Evolutionary conservation across 495 filamentous ascomycete genomes (phyloP).

Genomic region (Venustampulla echinocandica): DNA sequence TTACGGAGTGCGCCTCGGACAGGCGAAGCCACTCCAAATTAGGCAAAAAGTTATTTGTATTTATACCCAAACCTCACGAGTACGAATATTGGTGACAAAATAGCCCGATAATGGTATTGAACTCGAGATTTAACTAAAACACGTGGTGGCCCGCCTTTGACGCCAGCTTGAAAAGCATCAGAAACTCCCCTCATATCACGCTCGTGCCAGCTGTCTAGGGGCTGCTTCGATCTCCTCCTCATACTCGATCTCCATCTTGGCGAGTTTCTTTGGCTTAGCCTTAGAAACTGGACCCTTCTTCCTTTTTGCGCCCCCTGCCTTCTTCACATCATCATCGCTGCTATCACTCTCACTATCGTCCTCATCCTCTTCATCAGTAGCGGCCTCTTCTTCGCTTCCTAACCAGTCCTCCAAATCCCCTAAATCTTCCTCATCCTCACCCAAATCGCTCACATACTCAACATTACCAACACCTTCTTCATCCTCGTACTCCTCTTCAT

Average conservation of each 20-base stretch:
- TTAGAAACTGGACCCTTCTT: constrained; percentile 51
- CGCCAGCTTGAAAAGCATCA: too few species aligned
- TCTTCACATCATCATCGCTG: constrained; percentile 41
- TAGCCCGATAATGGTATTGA: too few species aligned
- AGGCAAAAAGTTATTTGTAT: too few species aligned
- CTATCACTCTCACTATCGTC: constrained; percentile 38
- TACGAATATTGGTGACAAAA: too few species aligned
- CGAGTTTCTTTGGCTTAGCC: constrained; percentile 54
- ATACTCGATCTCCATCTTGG: constrained; percentile 62
- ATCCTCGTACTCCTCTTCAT: constrained; percentile 56
- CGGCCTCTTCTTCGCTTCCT: constrained; percentile 41
- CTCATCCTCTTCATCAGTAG: constrained; percentile 38
- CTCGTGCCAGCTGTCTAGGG: constrained; percentile 12
- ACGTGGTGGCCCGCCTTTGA: too few species aligned
- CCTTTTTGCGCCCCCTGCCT: constrained; percentile 54
- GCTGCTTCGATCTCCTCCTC: constrained; percentile 45
- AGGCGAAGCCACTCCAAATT: too few species aligned
- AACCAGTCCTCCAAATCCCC: constrained; percentile 31
- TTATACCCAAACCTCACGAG: too few species aligned
- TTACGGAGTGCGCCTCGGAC: too few species aligned
- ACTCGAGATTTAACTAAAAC: too few species aligned
- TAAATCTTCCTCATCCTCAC: constrained; percentile 40
- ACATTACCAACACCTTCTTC: constrained; percentile 65
- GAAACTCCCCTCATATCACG: too few species aligned
- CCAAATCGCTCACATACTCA: constrained; percentile 68